Evolutionary conservation across 2,329 filamentous ascomycete genomes (phyloP), one percentile per base, ranked within the genome.

Genomic region (Xylaria sp.): DNA sequence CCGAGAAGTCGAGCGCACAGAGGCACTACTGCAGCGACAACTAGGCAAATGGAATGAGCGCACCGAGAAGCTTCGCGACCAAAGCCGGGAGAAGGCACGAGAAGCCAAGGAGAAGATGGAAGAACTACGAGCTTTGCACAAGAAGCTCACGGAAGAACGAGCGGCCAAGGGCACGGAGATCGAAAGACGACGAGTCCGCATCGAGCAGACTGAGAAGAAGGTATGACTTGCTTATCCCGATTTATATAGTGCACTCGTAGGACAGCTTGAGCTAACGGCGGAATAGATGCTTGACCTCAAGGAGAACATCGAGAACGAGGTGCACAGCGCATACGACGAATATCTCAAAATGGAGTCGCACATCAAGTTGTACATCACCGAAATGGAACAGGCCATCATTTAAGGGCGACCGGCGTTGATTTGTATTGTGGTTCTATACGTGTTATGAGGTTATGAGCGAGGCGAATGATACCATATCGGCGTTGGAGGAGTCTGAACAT

Each of bases 201-300:
- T 99, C 71, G 96, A 99, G 82, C 94, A 98, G 83, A 97, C 93
- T 8, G 95, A 98, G 86, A 98, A 98, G 84, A 98, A 98, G 92
- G 94, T 94, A 84, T 75, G 84, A 77, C 8, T 7, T 39, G 77
- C 12, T 7, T 39, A 27, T 32, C 47, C 17, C 32, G 11, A 30
- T 48, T 14, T 14, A 17, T 67, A 6, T 19, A 14, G 34, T 17
- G 56, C 66, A 19, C 47, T 36, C 58, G 45, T 21, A 34, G 27
- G 30, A 0, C 21, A 12, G 48, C 7, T n/a, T 34, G 68, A 75
- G 72, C 78, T 76, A 68, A 77, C 67, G 54, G 65, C 3, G 24
- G 5, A 47, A 61, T 71, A 98, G 94, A 99, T 98, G 95, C 90
- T 92, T 56, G 96, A 99, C 80, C 86, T 99, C 74, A 98, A 98